A percentile compares a stretch with the other conserved stretches of the same genome.
These are phyloP conservation scores for Astragalus glycyphyllos DNA, from an alignment of 306 rosid species.

Conservation along the genomic window DNA sequence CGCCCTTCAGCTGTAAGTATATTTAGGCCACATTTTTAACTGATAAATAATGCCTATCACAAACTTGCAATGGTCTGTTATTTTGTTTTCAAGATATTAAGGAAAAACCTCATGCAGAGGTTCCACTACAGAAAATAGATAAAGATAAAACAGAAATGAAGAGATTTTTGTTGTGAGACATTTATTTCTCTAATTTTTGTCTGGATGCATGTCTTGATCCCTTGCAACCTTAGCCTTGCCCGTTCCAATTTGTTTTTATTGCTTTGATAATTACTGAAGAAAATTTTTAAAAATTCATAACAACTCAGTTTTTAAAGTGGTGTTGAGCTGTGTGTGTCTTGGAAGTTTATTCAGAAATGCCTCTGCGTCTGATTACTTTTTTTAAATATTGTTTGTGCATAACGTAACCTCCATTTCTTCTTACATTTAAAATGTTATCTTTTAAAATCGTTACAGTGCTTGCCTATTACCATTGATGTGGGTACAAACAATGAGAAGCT, in stretches of 20 bases:
- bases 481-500: slow-evolving; percentile 95
- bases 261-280: no score
- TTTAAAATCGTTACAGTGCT: slow-evolving; percentile 67
- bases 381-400: not conserved
- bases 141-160: no score
- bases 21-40: slow-evolving; percentile 5
- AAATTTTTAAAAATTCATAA: no score
- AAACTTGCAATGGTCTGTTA: slow-evolving; percentile 16
- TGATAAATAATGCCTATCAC: not conserved
- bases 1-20: slow-evolving; percentile 95
- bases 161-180: no score
- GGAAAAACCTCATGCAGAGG: no score
- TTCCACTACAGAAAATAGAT: no score
- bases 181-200: no score
- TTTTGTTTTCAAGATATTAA: not conserved
- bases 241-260: no score
- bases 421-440: slow-evolving; percentile 22
- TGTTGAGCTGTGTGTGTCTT: not conserved
- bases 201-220: no score
- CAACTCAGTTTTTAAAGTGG: no score
- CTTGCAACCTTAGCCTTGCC: no score
- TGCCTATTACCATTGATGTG: slow-evolving; percentile 97
- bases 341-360: not conserved
- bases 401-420: slow-evolving; percentile 16
- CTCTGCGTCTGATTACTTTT: not conserved